These are phyloP conservation scores for Oryza brachyantha DNA, from an alignment of 176 grass and related monocot genomes.

Conservation along the genomic window DNA sequence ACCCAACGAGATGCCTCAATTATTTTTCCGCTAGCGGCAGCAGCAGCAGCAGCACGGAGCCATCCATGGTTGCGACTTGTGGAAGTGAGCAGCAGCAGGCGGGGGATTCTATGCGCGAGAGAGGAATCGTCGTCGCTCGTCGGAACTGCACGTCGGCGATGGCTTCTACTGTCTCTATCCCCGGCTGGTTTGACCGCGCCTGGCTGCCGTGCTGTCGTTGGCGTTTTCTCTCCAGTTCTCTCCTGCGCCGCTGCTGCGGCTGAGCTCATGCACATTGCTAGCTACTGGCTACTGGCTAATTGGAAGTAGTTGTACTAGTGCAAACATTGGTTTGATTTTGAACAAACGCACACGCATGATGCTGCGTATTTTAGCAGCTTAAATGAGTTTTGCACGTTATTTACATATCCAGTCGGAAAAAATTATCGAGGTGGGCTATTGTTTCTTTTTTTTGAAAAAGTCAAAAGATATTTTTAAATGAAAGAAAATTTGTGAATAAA, in stretches of 20 bases:
- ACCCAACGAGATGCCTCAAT: slow-evolving; percentile 8
- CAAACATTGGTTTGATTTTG: not conserved
- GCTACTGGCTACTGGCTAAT: not conserved
- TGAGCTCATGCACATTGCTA: not conserved
- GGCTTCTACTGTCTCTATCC: slow-evolving; percentile 24
- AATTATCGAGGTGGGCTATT: too few species aligned
- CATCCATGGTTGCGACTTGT: not conserved
- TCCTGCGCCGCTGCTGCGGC: not conserved
- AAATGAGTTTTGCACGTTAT: not conserved
- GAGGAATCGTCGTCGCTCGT: not conserved
- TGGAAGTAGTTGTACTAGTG: not conserved
- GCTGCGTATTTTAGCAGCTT: not conserved
- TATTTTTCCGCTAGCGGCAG: not conserved
- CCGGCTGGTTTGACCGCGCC: not conserved
- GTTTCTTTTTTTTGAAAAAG: too few species aligned
- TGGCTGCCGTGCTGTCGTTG: not conserved
- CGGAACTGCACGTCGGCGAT: slow-evolving; percentile 21
- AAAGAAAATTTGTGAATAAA: too few species aligned
- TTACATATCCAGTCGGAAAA: not conserved
- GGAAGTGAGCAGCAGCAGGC: not conserved
- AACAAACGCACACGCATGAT: not conserved
- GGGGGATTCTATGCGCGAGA: not conserved
- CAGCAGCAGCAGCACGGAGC: slow-evolving; percentile 2
- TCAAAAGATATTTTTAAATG: too few species aligned
- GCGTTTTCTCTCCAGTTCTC: not conserved